These are phyloP conservation scores for Diplodia scrobiculata DNA, from an alignment of 2,329 filamentous ascomycete genomes.

Conservation along the genomic window DNA sequence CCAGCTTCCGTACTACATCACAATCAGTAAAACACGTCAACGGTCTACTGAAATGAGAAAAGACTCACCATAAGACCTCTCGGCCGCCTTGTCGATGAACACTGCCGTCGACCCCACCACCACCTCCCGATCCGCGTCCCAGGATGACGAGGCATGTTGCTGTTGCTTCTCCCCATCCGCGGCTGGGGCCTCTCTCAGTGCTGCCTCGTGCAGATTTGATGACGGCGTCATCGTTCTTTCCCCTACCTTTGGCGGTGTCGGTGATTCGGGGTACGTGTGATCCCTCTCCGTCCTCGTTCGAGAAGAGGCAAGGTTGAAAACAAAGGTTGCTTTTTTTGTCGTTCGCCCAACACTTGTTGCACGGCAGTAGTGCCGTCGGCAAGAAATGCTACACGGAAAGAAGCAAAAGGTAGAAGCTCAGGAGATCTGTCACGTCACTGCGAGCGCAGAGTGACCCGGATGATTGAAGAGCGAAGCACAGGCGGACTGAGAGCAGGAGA, in stretches of 20 bases:
- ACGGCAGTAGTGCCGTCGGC: not conserved
- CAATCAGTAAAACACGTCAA: not conserved
- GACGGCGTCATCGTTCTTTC: not conserved
- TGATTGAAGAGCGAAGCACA: not conserved
- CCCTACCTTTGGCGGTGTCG: not conserved
- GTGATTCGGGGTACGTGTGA: not conserved
- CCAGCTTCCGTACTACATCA: constrained; percentile 44
- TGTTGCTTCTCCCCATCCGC: not conserved
- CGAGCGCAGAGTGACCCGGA: not conserved
- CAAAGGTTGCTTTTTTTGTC: not conserved
- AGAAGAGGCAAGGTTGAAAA: not conserved
- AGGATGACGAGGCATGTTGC: not conserved
- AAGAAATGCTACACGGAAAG: not conserved
- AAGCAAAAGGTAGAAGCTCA: not conserved
- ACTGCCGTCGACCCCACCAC: constrained; percentile 27
- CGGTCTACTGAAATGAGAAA: not conserved
- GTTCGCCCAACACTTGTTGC: not conserved
- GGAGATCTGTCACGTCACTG: not conserved
- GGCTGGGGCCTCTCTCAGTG: not conserved
- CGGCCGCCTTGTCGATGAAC: constrained; percentile 41
- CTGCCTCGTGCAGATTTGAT: not conserved
- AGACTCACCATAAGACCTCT: constrained; percentile 41
- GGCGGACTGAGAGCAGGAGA: no score
- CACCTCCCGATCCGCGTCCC: constrained; percentile 29
- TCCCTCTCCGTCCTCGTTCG: not conserved